A percentile compares a stretch with the other conserved stretches of the same genome.
These are phyloP conservation scores for Gonium pectorale DNA, from an alignment of 139 green algal genomes.

Conservation along the genomic window DNA sequence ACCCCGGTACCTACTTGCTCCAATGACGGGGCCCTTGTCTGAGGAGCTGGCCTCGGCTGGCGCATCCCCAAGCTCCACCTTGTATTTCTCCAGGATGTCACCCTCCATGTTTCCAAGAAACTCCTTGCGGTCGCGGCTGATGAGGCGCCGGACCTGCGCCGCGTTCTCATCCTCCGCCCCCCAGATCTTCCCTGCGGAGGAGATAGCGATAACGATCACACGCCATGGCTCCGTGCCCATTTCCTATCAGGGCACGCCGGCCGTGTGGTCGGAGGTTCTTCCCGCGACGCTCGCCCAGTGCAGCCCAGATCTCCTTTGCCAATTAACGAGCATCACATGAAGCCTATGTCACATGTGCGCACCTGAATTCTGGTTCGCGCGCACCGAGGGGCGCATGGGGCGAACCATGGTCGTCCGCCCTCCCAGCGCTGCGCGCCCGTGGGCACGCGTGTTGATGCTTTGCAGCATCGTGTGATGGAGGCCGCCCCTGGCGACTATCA, in stretches of 20 bases:
- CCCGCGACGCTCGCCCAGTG: too few relatives aligned
- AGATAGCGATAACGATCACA: too few relatives aligned
- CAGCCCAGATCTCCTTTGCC: background rate
- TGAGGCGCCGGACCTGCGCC: conserved; percentile 78
- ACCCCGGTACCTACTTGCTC: conserved; percentile 19
- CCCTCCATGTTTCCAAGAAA: conserved; percentile 67
- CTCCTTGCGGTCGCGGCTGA: conserved; percentile 82
- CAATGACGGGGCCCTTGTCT: conserved; percentile 6
- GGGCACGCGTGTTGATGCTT: too few relatives aligned
- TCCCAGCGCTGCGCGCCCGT: too few relatives aligned
- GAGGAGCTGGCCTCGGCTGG: background rate
- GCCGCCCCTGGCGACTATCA: too few relatives aligned
- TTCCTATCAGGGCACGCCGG: too few relatives aligned
- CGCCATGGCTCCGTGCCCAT: too few relatives aligned
- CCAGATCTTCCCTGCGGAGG: conserved; percentile 32
- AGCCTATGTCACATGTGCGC: background rate
- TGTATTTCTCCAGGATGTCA: conserved; percentile 63
- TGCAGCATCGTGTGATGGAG: too few relatives aligned
- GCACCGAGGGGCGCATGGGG: background rate
- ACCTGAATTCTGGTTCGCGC: conserved; percentile 38
- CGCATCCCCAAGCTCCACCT: conserved; percentile 50
- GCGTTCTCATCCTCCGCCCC: conserved; percentile 65
- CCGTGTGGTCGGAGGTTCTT: too few relatives aligned
- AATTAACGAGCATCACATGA: background rate
- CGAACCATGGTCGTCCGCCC: too few relatives aligned